phyloP scores from a whole-genome alignment of 1,284 basidiomycete species.

The Grifola frondosa region DNA sequence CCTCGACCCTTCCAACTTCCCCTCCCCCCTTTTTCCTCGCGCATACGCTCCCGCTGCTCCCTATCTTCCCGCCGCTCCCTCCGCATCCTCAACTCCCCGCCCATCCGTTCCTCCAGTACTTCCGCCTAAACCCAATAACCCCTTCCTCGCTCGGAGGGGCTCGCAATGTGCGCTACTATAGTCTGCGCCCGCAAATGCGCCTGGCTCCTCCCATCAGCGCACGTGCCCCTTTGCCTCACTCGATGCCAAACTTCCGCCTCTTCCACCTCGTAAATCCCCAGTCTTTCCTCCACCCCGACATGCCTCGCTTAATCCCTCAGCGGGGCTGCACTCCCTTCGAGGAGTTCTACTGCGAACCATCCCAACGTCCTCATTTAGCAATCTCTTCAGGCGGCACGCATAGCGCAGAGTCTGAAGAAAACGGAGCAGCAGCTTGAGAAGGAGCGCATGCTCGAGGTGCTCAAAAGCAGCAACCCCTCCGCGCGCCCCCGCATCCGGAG shows the following conservation, averaged over 20 bases:
- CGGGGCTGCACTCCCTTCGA: slow-evolving; percentile 7
- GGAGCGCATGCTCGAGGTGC: slow-evolving; percentile 61
- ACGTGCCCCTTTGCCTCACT: neutral
- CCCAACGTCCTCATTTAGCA: slow-evolving; percentile 54
- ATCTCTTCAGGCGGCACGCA: slow-evolving; percentile 63
- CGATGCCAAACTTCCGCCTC: slow-evolving; percentile 21
- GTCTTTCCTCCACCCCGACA: slow-evolving; percentile 28
- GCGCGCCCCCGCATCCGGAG: slow-evolving; percentile 22
- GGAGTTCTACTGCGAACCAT: slow-evolving; percentile 3
- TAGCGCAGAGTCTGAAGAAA: slow-evolving; percentile 61
- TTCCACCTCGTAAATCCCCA: slow-evolving; percentile 28
- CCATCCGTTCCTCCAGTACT: slow-evolving; percentile 13
- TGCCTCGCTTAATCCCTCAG: slow-evolving; percentile 8
- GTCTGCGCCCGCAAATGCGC: neutral
- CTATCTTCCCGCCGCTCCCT: neutral
- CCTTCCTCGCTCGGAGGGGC: slow-evolving; percentile 29
- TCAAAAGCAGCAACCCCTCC: slow-evolving; percentile 40
- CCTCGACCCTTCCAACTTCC: no score
- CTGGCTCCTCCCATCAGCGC: neutral
- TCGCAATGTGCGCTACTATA: slow-evolving; percentile 4
- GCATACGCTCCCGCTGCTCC: neutral
- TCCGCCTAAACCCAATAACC: slow-evolving; percentile 33
- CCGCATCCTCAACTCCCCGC: neutral
- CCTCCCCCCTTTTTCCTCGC: no score
- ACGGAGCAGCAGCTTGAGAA: slow-evolving; percentile 62